These are phyloP conservation scores for Ophiostoma australiae DNA, from an alignment of 2,329 filamentous ascomycete species.

Conservation along the genomic window DNA sequence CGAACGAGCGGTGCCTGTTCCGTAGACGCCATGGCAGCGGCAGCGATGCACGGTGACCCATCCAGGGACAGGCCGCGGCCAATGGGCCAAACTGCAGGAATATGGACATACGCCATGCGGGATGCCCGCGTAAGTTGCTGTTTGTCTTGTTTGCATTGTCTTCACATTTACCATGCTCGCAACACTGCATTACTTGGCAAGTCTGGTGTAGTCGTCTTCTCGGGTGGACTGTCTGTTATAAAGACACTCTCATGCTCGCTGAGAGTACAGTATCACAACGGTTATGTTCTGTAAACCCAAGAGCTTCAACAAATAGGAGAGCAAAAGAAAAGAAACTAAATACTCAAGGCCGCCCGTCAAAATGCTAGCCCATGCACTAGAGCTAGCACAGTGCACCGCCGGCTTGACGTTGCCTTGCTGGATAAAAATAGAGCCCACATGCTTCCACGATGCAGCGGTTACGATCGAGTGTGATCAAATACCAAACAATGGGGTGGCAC, in stretches of 20 bases:
- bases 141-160: background rate
- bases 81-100: background rate
- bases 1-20: background rate
- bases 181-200: too few relatives aligned
- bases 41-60: background rate
- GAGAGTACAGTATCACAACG: too few relatives aligned
- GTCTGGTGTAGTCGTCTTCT: background rate
- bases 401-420: background rate
- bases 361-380: background rate
- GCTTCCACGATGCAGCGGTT: background rate
- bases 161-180: background rate
- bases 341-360: background rate
- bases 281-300: too few relatives aligned
- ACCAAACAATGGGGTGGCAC: background rate
- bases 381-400: background rate
- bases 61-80: background rate
- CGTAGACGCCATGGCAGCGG: conserved; percentile 5
- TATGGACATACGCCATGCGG: background rate
- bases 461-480: conserved; percentile 4
- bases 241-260: too few relatives aligned
- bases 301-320: background rate
- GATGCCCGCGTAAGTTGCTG: background rate
- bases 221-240: background rate
- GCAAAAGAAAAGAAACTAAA: too few relatives aligned
- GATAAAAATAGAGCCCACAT: conserved; percentile 13